phyloP scores from a whole-genome alignment of 1,139 yeast species.

The Suhomyces yuchorum region DNA sequence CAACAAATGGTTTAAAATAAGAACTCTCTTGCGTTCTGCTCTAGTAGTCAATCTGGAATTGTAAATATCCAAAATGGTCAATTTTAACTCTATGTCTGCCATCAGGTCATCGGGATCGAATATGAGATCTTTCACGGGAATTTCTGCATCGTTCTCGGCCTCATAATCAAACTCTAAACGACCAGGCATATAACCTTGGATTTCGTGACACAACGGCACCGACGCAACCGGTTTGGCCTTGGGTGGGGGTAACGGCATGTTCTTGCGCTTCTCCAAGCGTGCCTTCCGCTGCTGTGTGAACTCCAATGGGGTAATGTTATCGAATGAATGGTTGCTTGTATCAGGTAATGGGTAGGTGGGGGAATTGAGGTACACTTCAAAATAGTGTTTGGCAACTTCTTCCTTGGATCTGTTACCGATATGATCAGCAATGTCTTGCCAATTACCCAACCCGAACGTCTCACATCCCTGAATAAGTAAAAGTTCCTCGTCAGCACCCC shows the following conservation, averaged over 20 bases:
- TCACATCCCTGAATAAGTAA: constrained; percentile 89
- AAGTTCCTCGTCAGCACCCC: constrained; percentile 99
- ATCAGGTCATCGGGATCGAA: constrained; percentile 92
- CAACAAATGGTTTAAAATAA: constrained; percentile 73
- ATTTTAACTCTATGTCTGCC: constrained; percentile 84
- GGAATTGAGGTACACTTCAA: constrained; percentile 66
- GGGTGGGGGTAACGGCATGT: constrained; percentile 71
- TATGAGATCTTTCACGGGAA: constrained; percentile 89
- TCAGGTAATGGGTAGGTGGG: constrained; percentile 80
- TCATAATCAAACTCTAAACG: constrained; percentile 94
- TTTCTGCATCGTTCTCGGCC: constrained; percentile 95
- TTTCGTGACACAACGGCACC: constrained; percentile 93
- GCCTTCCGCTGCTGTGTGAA: constrained; percentile 69
- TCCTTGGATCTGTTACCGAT: constrained; percentile 91
- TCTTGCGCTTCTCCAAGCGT: constrained; percentile 65
- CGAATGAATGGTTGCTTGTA: constrained; percentile 58
- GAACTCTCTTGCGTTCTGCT: constrained; percentile 85
- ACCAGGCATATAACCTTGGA: constrained; percentile 99
- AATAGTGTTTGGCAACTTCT: constrained; percentile 85
- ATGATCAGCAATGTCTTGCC: constrained; percentile 96
- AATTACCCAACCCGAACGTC: constrained; percentile 87
- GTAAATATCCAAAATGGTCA: constrained; percentile 85
- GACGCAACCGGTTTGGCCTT: constrained; percentile 88
- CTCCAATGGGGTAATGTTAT: constrained; percentile 61
- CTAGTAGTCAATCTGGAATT: constrained; percentile 86